These are phyloP conservation scores for Monosporozyma aerobia DNA, from an alignment of 805 yeast genomes.

Conservation along the genomic window DNA sequence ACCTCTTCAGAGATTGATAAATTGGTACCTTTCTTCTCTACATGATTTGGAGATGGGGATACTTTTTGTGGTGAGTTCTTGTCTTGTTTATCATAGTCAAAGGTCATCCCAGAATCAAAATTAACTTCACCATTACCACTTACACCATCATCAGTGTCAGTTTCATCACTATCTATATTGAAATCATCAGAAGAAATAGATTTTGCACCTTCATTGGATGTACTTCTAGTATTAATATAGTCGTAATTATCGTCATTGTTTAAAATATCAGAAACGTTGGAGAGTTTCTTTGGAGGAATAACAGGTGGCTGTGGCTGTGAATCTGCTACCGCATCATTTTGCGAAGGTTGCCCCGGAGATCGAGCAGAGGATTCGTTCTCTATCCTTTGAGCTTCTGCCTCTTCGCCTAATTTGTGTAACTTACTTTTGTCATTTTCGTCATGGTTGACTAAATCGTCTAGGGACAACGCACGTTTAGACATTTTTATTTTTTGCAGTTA, in stretches of 20 bases:
- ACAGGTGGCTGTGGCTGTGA: too few relatives aligned
- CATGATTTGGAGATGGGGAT: background rate
- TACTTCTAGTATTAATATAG: background rate
- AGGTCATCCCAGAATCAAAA: slow-evolving; percentile 24
- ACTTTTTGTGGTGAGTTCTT: slow-evolving; percentile 10
- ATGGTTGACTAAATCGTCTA: slow-evolving; percentile 31
- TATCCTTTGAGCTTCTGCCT: background rate
- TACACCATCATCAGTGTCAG: slow-evolving; percentile 29
- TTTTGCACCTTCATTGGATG: background rate
- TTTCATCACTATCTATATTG: slow-evolving; percentile 20
- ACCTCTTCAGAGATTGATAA: background rate
- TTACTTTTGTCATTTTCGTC: slow-evolving; percentile 21
- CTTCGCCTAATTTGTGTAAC: slow-evolving; percentile 9
- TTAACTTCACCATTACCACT: slow-evolving; percentile 20
- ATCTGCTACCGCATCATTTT: background rate
- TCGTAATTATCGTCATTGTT: slow-evolving; percentile 1
- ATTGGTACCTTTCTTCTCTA: background rate
- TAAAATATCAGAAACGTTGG: slow-evolving; percentile 3
- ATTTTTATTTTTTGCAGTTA: background rate
- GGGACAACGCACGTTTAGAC: slow-evolving; percentile 26
- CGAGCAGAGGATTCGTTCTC: background rate
- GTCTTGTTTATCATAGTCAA: slow-evolving; percentile 30
- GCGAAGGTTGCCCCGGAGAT: background rate
- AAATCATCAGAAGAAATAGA: background rate
- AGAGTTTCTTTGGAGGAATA: background rate